Evolutionary conservation across 1,284 basidiomycete genomes (phyloP).

Genomic region (Papiliotrema nemorosa): DNA sequence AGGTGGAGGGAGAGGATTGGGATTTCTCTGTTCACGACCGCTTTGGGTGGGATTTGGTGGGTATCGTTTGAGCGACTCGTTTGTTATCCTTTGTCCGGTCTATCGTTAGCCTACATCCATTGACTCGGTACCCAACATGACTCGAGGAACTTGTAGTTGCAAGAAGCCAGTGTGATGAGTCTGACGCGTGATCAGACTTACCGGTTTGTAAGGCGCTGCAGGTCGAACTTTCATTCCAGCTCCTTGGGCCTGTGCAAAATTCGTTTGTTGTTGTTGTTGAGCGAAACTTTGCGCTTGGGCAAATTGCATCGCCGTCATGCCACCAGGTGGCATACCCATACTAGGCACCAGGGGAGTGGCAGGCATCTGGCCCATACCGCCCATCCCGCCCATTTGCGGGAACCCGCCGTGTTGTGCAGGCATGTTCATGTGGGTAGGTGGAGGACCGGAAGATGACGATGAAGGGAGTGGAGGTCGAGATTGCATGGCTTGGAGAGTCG

Average conservation of each 20-base stretch:
- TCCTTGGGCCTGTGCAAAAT: too few species aligned
- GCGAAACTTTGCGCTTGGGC: not conserved
- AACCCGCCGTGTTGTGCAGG: not conserved
- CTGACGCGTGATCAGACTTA: too few species aligned
- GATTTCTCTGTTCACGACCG: too few species aligned
- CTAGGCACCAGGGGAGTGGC: not conserved
- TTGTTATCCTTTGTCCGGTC: too few species aligned
- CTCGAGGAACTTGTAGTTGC: too few species aligned
- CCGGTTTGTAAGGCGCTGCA: not conserved
- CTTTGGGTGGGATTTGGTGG: not conserved
- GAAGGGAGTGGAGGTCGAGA: not conserved
- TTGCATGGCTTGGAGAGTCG: not conserved
- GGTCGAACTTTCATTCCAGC: too few species aligned
- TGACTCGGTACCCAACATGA: too few species aligned
- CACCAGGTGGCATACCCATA: not conserved
- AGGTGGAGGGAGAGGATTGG: too few species aligned
- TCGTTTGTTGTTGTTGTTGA: too few species aligned
- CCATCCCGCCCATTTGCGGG: not conserved
- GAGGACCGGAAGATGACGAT: too few species aligned
- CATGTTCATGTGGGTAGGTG: conserved; percentile 13
- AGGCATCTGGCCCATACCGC: not conserved
- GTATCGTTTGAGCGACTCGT: not conserved
- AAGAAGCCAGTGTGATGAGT: too few species aligned
- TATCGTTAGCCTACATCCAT: too few species aligned
- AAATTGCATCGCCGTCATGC: not conserved